These are phyloP conservation scores for Cunninghamia lanceolata DNA, from an alignment of 75 land plant genomes.

Conservation along the genomic window DNA sequence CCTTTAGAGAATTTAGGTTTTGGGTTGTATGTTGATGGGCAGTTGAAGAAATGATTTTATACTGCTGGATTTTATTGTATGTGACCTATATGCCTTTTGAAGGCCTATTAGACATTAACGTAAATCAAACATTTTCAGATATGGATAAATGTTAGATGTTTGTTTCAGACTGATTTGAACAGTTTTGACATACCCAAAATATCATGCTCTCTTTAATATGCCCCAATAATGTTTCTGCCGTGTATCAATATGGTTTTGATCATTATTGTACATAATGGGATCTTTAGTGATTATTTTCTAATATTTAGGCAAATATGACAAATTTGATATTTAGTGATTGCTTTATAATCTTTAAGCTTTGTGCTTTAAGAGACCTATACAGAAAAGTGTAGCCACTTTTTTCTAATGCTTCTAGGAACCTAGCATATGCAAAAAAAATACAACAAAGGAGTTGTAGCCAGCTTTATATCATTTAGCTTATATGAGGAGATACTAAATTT, in stretches of 20 bases:
- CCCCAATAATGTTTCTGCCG: neutral
- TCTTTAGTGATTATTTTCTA: no score
- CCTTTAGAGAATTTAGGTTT: neutral
- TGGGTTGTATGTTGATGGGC: neutral
- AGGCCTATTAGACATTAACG: neutral
- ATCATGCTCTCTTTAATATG: neutral
- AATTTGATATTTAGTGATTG: neutral
- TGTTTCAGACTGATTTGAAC: neutral
- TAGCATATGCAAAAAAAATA: neutral
- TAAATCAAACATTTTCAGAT: neutral
- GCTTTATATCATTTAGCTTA: neutral
- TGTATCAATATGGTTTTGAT: neutral
- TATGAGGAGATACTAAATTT: neutral
- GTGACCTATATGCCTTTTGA: neutral
- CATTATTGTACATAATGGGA: neutral
- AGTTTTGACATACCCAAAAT: neutral
- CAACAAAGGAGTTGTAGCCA: neutral
- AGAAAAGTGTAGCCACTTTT: neutral
- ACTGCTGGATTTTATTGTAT: neutral
- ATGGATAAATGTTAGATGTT: neutral
- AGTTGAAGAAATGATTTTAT: neutral
- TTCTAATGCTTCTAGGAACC: neutral
- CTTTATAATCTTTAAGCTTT: neutral
- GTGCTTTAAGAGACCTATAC: neutral
- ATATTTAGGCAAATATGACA: neutral